A percentile compares a stretch with the other conserved stretches of the same genome.
Conservation (phyloP, 2,329 filamentous ascomycete genomes). For the Drechslerella coelobrocha region DNA sequence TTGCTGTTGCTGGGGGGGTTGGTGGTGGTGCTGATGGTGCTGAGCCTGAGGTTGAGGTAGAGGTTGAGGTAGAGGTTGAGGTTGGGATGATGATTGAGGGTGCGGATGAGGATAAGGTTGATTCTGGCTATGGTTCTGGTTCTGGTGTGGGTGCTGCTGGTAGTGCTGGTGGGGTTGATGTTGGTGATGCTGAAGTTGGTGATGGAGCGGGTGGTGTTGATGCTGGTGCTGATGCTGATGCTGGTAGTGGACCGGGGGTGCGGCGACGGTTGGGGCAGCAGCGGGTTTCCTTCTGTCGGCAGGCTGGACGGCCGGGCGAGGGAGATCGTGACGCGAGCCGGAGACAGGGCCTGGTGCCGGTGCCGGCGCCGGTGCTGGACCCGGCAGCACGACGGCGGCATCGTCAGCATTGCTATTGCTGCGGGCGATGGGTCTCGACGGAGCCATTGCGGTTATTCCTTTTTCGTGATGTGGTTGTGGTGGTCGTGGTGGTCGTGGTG, state of each 20-base stretch:
- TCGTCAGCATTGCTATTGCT: too few relatives aligned
- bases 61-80: background rate
- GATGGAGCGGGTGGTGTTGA: slow-evolving; percentile 2
- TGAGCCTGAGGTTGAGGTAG: background rate
- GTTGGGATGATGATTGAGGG: background rate
- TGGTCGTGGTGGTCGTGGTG: background rate
- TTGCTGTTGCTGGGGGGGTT: slow-evolving; percentile 8
- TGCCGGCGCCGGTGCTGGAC: slow-evolving; percentile 16
- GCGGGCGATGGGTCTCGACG: slow-evolving; percentile 18
- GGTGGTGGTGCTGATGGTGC: background rate
- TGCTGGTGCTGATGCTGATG: slow-evolving; percentile 8
- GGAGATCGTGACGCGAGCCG: too few relatives aligned
- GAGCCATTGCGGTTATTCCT: slow-evolving; percentile 15
- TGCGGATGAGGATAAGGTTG: background rate
- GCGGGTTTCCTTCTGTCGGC: slow-evolving; percentile 18
- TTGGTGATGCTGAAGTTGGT: background rate
- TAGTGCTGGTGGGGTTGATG: background rate
- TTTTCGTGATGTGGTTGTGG: background rate
- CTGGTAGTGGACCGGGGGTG: background rate
- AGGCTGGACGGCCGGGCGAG: background rate
- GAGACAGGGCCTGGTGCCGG: too few relatives aligned
- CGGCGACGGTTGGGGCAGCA: background rate
- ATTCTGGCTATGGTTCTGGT: background rate
- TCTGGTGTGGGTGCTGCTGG: background rate
- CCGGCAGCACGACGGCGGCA: too few relatives aligned